phyloP scores from a whole-genome alignment of 2,329 filamentous ascomycete species.

The Aspergillus novofumigatus region DNA sequence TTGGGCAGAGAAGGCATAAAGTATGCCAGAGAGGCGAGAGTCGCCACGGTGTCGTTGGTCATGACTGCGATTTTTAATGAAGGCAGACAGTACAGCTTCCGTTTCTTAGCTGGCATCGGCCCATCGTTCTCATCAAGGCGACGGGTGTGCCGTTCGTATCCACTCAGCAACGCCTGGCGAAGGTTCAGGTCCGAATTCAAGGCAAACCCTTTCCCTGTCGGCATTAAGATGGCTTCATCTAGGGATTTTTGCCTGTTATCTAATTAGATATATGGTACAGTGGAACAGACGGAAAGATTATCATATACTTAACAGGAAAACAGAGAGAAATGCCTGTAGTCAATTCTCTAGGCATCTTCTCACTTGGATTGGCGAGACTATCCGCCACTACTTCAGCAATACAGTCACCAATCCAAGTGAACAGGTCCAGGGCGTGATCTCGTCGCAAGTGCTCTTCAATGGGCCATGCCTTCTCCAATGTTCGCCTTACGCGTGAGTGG shows the following conservation, averaged over 20 bases:
- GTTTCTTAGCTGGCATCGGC: conserved; percentile 24
- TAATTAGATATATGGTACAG: conserved; percentile 2
- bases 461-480: conserved; percentile 68
- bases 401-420: conserved; percentile 70
- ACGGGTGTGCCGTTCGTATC: conserved; percentile 41
- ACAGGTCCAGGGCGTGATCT: conserved; percentile 65
- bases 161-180: conserved; percentile 30
- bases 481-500: conserved; percentile 51
- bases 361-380: conserved; percentile 27
- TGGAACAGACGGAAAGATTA: neutral
- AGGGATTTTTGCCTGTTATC: conserved; percentile 41
- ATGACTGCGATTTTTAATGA: conserved; percentile 66
- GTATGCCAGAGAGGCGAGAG: conserved; percentile 71
- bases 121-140: conserved; percentile 21
- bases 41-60: conserved; percentile 73
- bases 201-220: conserved; percentile 52
- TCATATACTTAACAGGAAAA: conserved; percentile 39
- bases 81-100: conserved; percentile 47
- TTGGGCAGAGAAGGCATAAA: conserved; percentile 55
- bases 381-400: conserved; percentile 67
- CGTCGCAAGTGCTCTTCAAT: conserved; percentile 70
- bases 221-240: conserved; percentile 49
- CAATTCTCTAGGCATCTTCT: conserved; percentile 29
- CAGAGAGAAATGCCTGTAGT: conserved; percentile 41
- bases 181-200: conserved; percentile 32